phyloP scores from a whole-genome alignment of 2,329 filamentous ascomycete genomes.

The Corynespora cassiicola region DNA sequence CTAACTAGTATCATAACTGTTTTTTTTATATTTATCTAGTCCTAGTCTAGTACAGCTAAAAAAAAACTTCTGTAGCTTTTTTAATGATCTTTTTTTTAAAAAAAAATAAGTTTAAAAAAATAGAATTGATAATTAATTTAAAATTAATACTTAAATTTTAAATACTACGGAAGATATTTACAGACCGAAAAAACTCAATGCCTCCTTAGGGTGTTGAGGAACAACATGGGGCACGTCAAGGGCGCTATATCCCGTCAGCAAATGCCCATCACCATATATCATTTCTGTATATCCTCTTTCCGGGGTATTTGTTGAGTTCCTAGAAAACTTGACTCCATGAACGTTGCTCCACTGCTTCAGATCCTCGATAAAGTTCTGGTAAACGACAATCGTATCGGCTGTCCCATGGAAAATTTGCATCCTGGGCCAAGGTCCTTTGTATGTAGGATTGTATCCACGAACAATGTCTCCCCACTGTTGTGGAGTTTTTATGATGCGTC shows the following conservation, averaged over 20 bases:
- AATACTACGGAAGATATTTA: no score
- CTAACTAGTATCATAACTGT: no score
- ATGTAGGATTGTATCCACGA: conserved; percentile 1
- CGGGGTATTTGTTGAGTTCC: conserved; percentile 2
- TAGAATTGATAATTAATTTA: no score
- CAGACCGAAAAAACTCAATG: conserved; percentile 2
- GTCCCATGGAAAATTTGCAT: conserved; percentile 11
- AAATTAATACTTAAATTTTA: no score
- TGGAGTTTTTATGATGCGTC: conserved; percentile 2
- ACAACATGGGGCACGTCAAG: conserved; percentile 2
- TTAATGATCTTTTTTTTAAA: no score
- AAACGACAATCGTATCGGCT: conserved; percentile 2
- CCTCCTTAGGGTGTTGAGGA: not conserved
- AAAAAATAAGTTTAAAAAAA: no score
- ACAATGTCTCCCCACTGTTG: conserved; percentile 8
- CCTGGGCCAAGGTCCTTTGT: conserved; percentile 1
- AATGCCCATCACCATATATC: conserved; percentile 5
- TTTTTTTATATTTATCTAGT: no score
- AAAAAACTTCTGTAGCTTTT: no score
- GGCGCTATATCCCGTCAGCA: conserved; percentile 5
- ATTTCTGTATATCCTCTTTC: conserved; percentile 2
- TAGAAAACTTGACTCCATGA: not conserved
- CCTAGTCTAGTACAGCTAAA: no score
- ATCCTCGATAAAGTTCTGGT: conserved; percentile 6
- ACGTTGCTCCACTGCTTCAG: conserved; percentile 9